Evolutionary conservation across 129 eudicot species (phyloP).

Genomic region (Helichrysum umbraculigerum): DNA sequence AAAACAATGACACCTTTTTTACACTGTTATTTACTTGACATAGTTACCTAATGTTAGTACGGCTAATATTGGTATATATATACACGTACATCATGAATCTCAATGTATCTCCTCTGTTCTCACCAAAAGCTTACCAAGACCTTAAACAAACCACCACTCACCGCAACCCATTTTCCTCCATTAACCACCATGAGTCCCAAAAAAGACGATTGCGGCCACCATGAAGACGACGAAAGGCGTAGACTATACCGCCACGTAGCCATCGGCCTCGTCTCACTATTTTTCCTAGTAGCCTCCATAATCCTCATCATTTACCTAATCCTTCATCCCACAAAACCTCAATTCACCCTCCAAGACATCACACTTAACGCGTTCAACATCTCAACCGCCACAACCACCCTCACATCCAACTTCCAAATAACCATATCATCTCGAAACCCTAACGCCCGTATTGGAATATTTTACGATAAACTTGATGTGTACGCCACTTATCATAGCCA

Average conservation of each 20-base stretch:
- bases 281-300: constrained; percentile 42
- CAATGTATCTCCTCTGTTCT: background rate
- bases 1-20: background rate
- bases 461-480: constrained; percentile 54
- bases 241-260: constrained; percentile 41
- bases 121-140: background rate
- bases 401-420: constrained; percentile 62
- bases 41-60: background rate
- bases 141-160: background rate
- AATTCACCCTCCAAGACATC: constrained; percentile 70
- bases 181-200: constrained; percentile 36
- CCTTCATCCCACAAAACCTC: constrained; percentile 78
- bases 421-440: constrained; percentile 73
- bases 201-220: constrained; percentile 58
- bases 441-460: constrained; percentile 52
- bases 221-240: constrained; percentile 33
- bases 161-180: background rate
- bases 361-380: constrained; percentile 60
- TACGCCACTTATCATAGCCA: constrained; percentile 62
- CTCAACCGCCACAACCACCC: constrained; percentile 43
- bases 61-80: background rate
- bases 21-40: background rate
- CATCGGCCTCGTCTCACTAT: constrained; percentile 14
- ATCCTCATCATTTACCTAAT: constrained; percentile 54
- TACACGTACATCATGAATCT: background rate